These are phyloP conservation scores for Inonotus obliquus DNA, from an alignment of 1,284 basidiomycete genomes.

Conservation along the genomic window DNA sequence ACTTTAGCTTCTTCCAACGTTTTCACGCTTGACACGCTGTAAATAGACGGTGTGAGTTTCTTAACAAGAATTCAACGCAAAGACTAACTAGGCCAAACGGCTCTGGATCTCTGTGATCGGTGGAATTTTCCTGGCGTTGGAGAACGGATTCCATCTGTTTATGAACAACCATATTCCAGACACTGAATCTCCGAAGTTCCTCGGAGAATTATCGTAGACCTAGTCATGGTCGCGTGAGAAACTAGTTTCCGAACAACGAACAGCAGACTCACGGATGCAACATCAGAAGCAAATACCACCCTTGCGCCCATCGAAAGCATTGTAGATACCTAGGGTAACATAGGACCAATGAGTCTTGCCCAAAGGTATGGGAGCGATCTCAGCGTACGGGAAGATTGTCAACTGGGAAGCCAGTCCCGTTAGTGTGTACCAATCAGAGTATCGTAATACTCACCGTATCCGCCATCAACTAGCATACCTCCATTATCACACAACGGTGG, in stretches of 20 bases:
- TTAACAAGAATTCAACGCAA: slow-evolving; percentile 1
- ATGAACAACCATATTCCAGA: slow-evolving; percentile 97
- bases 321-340: slow-evolving; percentile 61
- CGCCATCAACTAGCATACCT: slow-evolving; percentile 90
- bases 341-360: slow-evolving; percentile 13
- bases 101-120: slow-evolving; percentile 96
- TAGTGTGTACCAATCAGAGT: background rate
- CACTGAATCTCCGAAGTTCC: slow-evolving; percentile 92
- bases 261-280: slow-evolving; percentile 69
- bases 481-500: slow-evolving; percentile 96
- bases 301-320: slow-evolving; percentile 93
- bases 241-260: background rate
- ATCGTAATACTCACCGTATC: slow-evolving; percentile 64
- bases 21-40: slow-evolving; percentile 90
- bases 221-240: slow-evolving; percentile 24
- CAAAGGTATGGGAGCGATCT: background rate
- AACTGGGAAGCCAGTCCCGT: slow-evolving; percentile 40
- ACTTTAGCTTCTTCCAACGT: slow-evolving; percentile 93
- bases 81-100: slow-evolving; percentile 86
- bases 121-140: slow-evolving; percentile 75
- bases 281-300: slow-evolving; percentile 93
- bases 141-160: slow-evolving; percentile 92
- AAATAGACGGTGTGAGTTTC: slow-evolving; percentile 1
- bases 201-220: slow-evolving; percentile 93
- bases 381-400: slow-evolving; percentile 81